phyloP scores from a whole-genome alignment of 2,329 filamentous ascomycete species.

The Karstenula rhodostoma region DNA sequence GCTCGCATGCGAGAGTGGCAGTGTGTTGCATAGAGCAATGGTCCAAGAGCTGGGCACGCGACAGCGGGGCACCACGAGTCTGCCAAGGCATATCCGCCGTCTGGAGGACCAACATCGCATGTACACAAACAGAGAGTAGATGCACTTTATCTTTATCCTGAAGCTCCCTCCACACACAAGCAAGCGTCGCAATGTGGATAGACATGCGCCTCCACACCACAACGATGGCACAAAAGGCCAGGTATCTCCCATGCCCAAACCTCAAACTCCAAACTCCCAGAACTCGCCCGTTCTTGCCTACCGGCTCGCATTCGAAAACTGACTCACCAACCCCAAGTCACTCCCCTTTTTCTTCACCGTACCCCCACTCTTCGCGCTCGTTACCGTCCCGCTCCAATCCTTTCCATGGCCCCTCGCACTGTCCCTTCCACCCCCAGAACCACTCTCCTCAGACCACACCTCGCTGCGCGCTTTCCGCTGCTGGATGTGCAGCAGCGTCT shows the following conservation, averaged over 20 bases:
- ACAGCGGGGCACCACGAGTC: neutral
- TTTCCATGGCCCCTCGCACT: neutral
- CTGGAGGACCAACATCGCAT: too few relatives aligned
- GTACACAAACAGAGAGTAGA: too few relatives aligned
- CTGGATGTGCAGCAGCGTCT: conserved; percentile 43
- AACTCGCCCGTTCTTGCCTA: neutral
- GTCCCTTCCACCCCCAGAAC: neutral
- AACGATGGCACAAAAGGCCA: neutral
- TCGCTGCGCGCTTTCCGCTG: conserved; percentile 39
- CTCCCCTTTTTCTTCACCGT: neutral
- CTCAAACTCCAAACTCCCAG: neutral
- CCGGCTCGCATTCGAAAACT: neutral
- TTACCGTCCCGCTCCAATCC: conserved; percentile 4
- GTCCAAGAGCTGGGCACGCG: neutral
- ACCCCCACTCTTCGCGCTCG: neutral
- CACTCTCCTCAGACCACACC: conserved; percentile 30
- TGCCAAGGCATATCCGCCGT: neutral
- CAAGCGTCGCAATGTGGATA: too few relatives aligned
- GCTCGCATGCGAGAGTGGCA: neutral
- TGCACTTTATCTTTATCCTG: too few relatives aligned
- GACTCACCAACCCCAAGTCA: neutral
- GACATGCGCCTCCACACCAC: too few relatives aligned
- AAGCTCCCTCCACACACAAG: too few relatives aligned
- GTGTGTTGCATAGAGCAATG: neutral
- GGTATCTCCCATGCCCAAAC: neutral